Evolutionary conservation across 1,284 basidiomycete genomes (phyloP).

Genomic region (Wallemia hederae): DNA sequence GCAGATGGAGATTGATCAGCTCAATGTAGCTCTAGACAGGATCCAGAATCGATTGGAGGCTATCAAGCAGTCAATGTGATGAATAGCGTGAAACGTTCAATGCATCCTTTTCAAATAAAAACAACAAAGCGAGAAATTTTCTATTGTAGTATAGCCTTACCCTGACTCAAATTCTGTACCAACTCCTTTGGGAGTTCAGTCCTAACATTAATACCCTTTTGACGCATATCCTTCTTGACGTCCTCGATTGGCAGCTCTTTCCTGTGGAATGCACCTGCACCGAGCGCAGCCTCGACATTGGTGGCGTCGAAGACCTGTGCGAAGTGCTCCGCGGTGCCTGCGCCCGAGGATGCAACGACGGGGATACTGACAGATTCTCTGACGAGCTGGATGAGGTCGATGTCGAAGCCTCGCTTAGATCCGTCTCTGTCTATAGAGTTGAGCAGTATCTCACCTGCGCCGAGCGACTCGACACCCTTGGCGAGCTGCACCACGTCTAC

Average conservation of each 20-base stretch:
- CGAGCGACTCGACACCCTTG: conserved; percentile 55
- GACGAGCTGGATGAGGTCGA: conserved; percentile 50
- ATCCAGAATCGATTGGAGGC: not conserved
- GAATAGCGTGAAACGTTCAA: not conserved
- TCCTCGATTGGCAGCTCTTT: conserved; percentile 36
- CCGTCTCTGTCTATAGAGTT: conserved; percentile 97
- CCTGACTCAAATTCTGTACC: not conserved
- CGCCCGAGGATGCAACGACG: conserved; percentile 80
- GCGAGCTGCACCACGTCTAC: conserved; percentile 83
- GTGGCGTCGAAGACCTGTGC: conserved; percentile 52
- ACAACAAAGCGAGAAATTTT: not conserved
- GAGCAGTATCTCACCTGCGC: conserved; percentile 79
- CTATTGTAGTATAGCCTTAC: not conserved
- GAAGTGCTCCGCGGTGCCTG: conserved; percentile 57
- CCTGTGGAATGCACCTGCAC: conserved; percentile 92
- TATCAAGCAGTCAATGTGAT: not conserved
- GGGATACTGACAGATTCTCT: conserved; percentile 54
- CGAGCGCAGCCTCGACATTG: conserved; percentile 65
- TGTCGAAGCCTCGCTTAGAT: conserved; percentile 71
- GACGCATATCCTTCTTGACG: conserved; percentile 15
- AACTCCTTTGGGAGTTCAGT: conserved; percentile 1
- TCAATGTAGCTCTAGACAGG: not conserved
- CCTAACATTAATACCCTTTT: conserved; percentile 5
- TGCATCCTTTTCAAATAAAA: not conserved
- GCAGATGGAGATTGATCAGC: not conserved